Conservation (phyloP, 1,284 basidiomycete species). For the Pulveroboletus sp. region DNA sequence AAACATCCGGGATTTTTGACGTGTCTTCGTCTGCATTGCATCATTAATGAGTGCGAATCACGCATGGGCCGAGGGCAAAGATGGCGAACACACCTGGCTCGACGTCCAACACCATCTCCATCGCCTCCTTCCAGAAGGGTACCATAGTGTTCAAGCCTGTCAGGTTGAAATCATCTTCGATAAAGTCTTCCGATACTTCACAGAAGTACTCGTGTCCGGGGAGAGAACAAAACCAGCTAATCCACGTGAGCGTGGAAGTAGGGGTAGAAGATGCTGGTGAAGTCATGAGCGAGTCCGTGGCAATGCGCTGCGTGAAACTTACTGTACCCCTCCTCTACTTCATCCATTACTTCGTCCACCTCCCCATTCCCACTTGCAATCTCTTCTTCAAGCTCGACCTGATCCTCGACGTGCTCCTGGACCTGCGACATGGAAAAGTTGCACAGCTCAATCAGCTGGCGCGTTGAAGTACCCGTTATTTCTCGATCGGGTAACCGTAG, state of each 20-base stretch:
- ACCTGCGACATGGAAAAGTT: conserved; percentile 49
- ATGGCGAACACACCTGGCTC: conserved; percentile 81
- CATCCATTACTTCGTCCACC: conserved; percentile 70
- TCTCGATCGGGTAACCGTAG: conserved; percentile 33
- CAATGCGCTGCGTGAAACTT: conserved; percentile 37
- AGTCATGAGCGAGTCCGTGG: conserved; percentile 16
- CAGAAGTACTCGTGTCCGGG: conserved; percentile 99
- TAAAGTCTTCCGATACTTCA: conserved; percentile 97
- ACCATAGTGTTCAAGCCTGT: conserved; percentile 95
- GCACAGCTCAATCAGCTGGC: conserved; percentile 29
- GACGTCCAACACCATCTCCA: conserved; percentile 99
- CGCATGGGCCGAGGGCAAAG: conserved; percentile 20
- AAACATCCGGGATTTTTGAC: conserved; percentile 90
- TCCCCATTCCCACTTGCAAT: conserved; percentile 52
- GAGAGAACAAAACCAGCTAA: conserved; percentile 97
- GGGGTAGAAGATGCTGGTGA: conserved; percentile 76
- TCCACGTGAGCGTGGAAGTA: conserved; percentile 91
- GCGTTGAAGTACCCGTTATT: conserved; percentile 16
- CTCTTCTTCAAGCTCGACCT: conserved; percentile 53
- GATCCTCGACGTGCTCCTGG: conserved; percentile 46
- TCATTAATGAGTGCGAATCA: conserved; percentile 15
- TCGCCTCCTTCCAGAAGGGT: conserved; percentile 98
- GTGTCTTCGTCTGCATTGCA: conserved; percentile 81
- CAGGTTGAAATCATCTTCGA: conserved; percentile 99
- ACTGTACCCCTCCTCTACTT: conserved; percentile 73